phyloP scores from a whole-genome alignment of 805 yeast genomes.

The Myxozyma lipomycoides region DNA sequence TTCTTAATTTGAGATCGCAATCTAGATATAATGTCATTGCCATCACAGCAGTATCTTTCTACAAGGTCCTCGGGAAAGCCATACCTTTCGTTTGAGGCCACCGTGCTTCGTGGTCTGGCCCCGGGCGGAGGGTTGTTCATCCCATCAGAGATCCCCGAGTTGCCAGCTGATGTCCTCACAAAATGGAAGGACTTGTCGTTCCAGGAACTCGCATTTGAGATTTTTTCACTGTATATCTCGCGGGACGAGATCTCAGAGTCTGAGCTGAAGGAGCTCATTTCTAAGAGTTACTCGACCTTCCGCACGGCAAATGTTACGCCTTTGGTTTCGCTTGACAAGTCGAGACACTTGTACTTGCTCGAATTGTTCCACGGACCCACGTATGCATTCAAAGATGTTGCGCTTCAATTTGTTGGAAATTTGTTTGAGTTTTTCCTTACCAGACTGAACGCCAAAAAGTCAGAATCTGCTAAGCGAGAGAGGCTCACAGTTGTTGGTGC shows the following conservation, averaged over 20 bases:
- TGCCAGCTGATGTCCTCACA: slow-evolving; percentile 52
- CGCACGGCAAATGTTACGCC: slow-evolving; percentile 89
- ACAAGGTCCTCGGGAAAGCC: slow-evolving; percentile 39
- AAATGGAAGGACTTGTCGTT: slow-evolving; percentile 74
- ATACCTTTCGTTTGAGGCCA: slow-evolving; percentile 40
- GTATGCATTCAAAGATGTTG: slow-evolving; percentile 98
- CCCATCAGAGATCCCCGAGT: slow-evolving; percentile 75
- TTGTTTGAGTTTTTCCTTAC: slow-evolving; percentile 85
- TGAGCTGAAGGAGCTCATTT: slow-evolving; percentile 61
- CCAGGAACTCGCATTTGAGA: slow-evolving; percentile 81
- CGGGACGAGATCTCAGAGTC: slow-evolving; percentile 65
- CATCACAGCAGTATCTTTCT: slow-evolving; percentile 36
- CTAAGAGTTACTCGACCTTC: slow-evolving; percentile 83
- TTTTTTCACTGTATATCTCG: slow-evolving; percentile 74
- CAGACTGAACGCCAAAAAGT: slow-evolving; percentile 59
- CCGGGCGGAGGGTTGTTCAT: slow-evolving; percentile 94
- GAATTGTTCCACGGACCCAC: slow-evolving; percentile 99
- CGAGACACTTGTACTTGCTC: slow-evolving; percentile 60
- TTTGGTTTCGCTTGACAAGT: slow-evolving; percentile 53
- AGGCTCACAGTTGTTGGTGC: slow-evolving; percentile 96
- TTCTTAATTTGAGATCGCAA: no score
- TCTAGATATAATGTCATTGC: background rate
- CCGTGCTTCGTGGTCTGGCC: slow-evolving; percentile 69
- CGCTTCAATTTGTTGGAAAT: slow-evolving; percentile 96
- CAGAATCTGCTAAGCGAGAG: slow-evolving; percentile 50